Evolutionary conservation across 2,329 filamentous ascomycete species (phyloP), one percentile per base, ranked within the genome.

Genomic region (Talaromyces amestolkiae): DNA sequence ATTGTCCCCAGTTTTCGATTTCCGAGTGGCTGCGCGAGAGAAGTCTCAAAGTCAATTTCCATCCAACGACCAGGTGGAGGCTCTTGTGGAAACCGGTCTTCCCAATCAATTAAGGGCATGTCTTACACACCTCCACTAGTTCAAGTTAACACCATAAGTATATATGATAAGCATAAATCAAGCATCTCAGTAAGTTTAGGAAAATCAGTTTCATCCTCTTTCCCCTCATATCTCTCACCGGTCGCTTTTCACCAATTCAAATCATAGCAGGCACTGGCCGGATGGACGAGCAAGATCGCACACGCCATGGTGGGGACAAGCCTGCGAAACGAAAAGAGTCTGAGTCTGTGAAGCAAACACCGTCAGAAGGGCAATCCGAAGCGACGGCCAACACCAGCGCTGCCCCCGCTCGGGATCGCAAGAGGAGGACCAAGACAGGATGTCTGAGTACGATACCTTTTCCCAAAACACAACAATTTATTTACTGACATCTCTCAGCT

Each of bases 371-470:
- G 49, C 64, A 41, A 51, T 43, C 64, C 54, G 41, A 62, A 58
- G 58, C 58, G 61, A 65, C 58, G 45, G 56, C 63, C 63, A 70
- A 65, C 61, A 71, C 69, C 54, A 70, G 70, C 61, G 63, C 69
- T 17, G 64, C 68, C 45, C 49, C 68, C 22, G 71, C 71, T 53
- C 76, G 71, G 66, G 66, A 61, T 24, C 76, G 82, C 24, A 85
- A 86, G 71, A 92, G 89, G 76, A 84, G 93, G 72, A 97, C 93
- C 61, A 97, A 97, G 80, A 97, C 93, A 2, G 93, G 93, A 15
- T 97, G 93, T 76, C 80, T 97, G 67, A 97, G 90, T 93, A 84
- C 77, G 89, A 83, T 10, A 6, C 2, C 31, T 8, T 27, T n/a
- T 19, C 24, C 19, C 13, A 59, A 58, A 33, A 45, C 24, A n/a